phyloP scores from a whole-genome alignment of 306 rosid species.

The Geum urbanum region DNA sequence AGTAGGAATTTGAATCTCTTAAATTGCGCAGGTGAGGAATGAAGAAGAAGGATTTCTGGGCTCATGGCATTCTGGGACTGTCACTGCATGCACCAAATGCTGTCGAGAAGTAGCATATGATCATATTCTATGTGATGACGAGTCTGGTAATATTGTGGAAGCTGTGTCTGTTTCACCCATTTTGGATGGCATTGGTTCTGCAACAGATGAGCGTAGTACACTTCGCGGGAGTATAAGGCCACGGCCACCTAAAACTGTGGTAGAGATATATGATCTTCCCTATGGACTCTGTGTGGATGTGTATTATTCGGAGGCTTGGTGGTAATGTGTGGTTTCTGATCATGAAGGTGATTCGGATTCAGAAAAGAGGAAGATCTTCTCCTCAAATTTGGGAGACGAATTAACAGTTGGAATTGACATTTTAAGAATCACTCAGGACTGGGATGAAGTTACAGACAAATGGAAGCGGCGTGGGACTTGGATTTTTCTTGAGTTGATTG shows the following conservation, averaged over 20 bases:
- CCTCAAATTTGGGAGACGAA: slow-evolving; percentile 85
- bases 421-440: slow-evolving; percentile 64
- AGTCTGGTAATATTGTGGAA: slow-evolving; percentile 30
- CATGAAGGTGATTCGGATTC: slow-evolving; percentile 37
- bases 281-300: slow-evolving; percentile 84
- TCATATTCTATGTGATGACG: slow-evolving; percentile 42
- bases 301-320: slow-evolving; percentile 67
- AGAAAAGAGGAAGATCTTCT: slow-evolving; percentile 55
- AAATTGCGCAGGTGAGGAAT: slow-evolving; percentile 67
- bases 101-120: slow-evolving; percentile 49
- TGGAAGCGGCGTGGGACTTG: slow-evolving; percentile 69
- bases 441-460: slow-evolving; percentile 52
- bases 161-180: slow-evolving; percentile 40
- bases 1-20: not conserved
- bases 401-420: slow-evolving; percentile 31
- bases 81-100: slow-evolving; percentile 37
- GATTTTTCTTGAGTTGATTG: slow-evolving; percentile 68
- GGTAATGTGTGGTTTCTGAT: slow-evolving; percentile 94
- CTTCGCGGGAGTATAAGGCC: slow-evolving; percentile 63
- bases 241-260: slow-evolving; percentile 36
- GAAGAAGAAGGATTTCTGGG: slow-evolving; percentile 69
- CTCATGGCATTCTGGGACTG: slow-evolving; percentile 73
- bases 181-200: slow-evolving; percentile 39
- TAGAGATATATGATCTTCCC: slow-evolving; percentile 28
- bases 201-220: slow-evolving; percentile 3